Evolutionary conservation across 73 alveolate species (phyloP), one percentile per base, ranked within the genome.

Genomic region (Uronychia setigera): DNA sequence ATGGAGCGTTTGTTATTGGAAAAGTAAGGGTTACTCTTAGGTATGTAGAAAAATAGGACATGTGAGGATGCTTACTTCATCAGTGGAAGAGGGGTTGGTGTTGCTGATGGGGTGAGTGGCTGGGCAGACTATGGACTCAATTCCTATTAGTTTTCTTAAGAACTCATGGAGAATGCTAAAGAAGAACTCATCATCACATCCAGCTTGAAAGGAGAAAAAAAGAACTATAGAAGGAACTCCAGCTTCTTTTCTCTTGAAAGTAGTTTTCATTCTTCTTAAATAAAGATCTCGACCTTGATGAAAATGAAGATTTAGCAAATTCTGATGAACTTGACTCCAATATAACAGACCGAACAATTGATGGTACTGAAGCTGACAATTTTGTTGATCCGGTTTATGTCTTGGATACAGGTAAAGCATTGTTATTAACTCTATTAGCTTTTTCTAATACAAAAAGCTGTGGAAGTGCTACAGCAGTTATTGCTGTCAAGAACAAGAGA

Each of bases 71-170:
- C 93, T 19, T 90, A 67, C 35, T 80, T 90, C 57, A 32, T 90
- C 67, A 46, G 31, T 32, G 89, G 77, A 1, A 82, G 90, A 74
- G 87, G 85, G 29, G 80, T 85, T 46, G 95, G 95, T 0, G 90
- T 90, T 0, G 93, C 95, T 13, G 95, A 90, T 74, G 95, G 95
- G 35, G 95, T 90, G 0, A 58, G 91, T 67, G 95, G 90, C 25
- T 90, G 95, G 91, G 35, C 59, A 9, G 90, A 91, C 60, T 90
- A 83, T 33, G 95, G 95, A 0, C 85, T 90, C 31, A 75, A 87
- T 33, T 27, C 87, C 33, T 28, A 57, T 29, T 33, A 59, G 31
- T 90, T 90, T 80, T 85, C 95, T 33, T 46, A 80, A 26, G 77
- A 88, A 58, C 83, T 88, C 19, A 88, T 88, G 90, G 87, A 33